Evolutionary conservation across 2,329 filamentous ascomycete genomes (phyloP), one percentile per base, ranked within the genome.

Genomic region (Penicillium fuscoglaucum): DNA sequence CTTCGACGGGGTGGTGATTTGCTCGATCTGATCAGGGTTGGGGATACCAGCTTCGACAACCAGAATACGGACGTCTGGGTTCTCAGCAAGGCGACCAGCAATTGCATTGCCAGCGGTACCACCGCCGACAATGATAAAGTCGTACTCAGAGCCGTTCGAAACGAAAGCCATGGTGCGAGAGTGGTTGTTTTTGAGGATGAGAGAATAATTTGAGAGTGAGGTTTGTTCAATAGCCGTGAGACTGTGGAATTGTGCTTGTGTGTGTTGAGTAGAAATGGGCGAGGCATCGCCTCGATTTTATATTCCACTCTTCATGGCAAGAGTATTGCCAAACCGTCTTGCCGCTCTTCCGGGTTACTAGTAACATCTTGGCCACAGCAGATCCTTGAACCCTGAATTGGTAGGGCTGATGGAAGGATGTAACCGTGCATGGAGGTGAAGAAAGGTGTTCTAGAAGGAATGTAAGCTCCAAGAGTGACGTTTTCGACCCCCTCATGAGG

Each of bases 401-500:
- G 19, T 37, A 47, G 41, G 33, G 40, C 21, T 54, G 31, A 37
- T 21, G 13, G 35, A 46, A 45, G 2, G 29, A 26, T 33, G 10
- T 19, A 24, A 33, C n/a, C 6, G 19, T 31, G n/a, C 31, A 29
- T 7, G 10, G 29, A 31, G 29, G 29, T 31, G 29, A 31, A 31
- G 3, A 31, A 31, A 31, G 29, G 29, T 31, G 29, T 31, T 31
- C 29, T 47, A 55, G 26, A 55, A 39, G 26, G 10, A 35, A 47
- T 17, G 26, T 13, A n/a, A 39, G 35, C 15, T 33, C 26, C 33
- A 33, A n/a, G 9, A 29, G 28, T 29, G 3, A 55, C 35, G 44
- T 12, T 28, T 48, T n/a, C 17, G 8, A 31, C 4, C 57, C 35
- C 57, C 57, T 59, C 57, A 52, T 52, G 57, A 59, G 57, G 57